Percentiles rank a stretch among this genome's conserved stretches.
Evolutionary conservation across 768 basidiomycete genomes (phyloP).

Genomic region (Tulasnella sp.): DNA sequence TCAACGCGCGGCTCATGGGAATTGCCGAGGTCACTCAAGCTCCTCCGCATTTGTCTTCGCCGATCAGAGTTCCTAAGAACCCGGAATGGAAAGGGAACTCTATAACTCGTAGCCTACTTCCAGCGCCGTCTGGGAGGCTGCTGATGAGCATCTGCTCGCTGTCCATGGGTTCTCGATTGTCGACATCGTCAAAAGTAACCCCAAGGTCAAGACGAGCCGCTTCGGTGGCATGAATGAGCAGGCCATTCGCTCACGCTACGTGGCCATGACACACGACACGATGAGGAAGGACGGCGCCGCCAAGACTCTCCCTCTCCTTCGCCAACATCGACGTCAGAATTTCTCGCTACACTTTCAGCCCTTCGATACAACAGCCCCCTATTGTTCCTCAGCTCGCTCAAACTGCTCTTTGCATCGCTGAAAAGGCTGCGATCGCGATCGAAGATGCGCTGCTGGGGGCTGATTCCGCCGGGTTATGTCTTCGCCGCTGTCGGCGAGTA

Average conservation of each 20-base stretch:
- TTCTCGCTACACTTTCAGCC: conserved; percentile 95
- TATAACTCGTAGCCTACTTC: conserved; percentile 88
- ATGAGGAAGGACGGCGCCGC: conserved; percentile 93
- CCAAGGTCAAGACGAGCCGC: conserved; percentile 95
- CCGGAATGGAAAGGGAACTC: conserved; percentile 97
- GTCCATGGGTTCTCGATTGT: conserved; percentile 47
- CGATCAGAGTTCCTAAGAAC: conserved; percentile 43
- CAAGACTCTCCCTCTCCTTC: conserved; percentile 92
- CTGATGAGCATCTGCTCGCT: conserved; percentile 81
- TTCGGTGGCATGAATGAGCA: conserved; percentile 99
- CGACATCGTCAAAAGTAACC: conserved; percentile 97
- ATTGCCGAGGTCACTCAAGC: conserved; percentile 92
- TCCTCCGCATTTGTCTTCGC: conserved; percentile 42
- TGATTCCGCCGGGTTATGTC: conserved; percentile 81
- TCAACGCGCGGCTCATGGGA: conserved; percentile 70
- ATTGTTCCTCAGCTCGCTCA: conserved; percentile 98
- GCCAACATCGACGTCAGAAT: conserved; percentile 91
- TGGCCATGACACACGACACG: conserved; percentile 98
- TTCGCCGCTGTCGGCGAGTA: conserved; percentile 99
- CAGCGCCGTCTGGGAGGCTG: too few species aligned
- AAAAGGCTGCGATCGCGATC: conserved; percentile 98
- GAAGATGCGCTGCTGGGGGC: conserved; percentile 93
- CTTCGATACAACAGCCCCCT: conserved; percentile 88
- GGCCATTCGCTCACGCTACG: conserved; percentile 94
- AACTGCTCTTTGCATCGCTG: conserved; percentile 97